Conservation (phyloP, 208 protist genomes). For the Naegleria lovaniensis region DNA sequence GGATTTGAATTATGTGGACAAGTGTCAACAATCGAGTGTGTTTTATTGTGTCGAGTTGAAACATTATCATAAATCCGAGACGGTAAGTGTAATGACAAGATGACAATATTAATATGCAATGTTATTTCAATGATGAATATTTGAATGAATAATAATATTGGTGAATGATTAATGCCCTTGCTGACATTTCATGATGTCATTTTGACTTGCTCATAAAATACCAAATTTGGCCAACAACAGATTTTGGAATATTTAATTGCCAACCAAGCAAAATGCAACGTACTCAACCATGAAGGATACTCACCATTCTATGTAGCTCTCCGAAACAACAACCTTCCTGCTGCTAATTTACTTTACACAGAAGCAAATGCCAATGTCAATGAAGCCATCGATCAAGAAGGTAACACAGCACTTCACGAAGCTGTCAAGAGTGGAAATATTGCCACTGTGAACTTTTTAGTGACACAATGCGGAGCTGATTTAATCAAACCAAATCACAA, state of each 20-base stretch:
- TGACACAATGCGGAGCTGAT: neutral
- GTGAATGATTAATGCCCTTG: too few relatives aligned
- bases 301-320: neutral
- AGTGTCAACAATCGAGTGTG: neutral
- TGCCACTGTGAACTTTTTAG: neutral
- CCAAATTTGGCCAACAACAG: neutral
- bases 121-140: neutral
- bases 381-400: neutral
- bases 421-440: neutral
- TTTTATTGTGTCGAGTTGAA: neutral
- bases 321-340: neutral
- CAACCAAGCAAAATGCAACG: neutral
- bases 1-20: neutral
- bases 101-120: too few relatives aligned
- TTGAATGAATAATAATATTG: too few relatives aligned
- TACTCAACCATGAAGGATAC: neutral
- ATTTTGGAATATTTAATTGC: neutral
- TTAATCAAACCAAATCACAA: neutral
- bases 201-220: too few relatives aligned
- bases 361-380: neutral
- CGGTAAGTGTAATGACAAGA: too few relatives aligned
- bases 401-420: neutral
- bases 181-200: too few relatives aligned
- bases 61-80: neutral
- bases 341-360: neutral